A percentile compares a stretch with the other conserved stretches of the same genome.
Evolutionary conservation across 768 basidiomycete genomes (phyloP).

Genomic region (Lactarius deliciosus): DNA sequence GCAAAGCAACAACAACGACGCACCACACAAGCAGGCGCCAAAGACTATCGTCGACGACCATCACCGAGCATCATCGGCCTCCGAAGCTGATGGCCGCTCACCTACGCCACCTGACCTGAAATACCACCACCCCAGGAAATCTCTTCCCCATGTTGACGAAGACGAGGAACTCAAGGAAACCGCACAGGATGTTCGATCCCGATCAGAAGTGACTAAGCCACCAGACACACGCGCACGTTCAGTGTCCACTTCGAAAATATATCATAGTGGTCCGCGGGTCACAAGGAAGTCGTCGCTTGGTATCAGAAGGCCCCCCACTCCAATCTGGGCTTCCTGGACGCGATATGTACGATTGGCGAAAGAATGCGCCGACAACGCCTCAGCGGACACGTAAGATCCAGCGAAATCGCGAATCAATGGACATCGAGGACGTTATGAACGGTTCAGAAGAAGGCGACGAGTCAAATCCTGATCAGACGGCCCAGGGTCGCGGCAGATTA

Average conservation of each 20-base stretch:
- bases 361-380: slow-evolving; percentile 38
- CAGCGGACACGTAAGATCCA: slow-evolving; percentile 52
- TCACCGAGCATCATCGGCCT: background rate
- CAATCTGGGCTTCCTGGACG: slow-evolving; percentile 17
- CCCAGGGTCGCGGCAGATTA: slow-evolving; percentile 19
- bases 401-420: slow-evolving; percentile 64
- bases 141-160: slow-evolving; percentile 55
- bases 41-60: background rate
- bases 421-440: slow-evolving; percentile 74
- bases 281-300: slow-evolving; percentile 17
- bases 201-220: slow-evolving; percentile 3
- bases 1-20: slow-evolving; percentile 18
- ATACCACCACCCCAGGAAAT: slow-evolving; percentile 34
- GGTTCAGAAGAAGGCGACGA: slow-evolving; percentile 62
- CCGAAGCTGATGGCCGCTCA: slow-evolving; percentile 13
- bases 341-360: slow-evolving; percentile 7
- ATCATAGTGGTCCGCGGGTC: slow-evolving; percentile 14
- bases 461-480: slow-evolving; percentile 20
- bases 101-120: slow-evolving; percentile 17
- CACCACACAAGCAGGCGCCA: background rate
- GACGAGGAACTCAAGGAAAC: slow-evolving; percentile 50
- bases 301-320: slow-evolving; percentile 13
- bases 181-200: slow-evolving; percentile 1
- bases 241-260: slow-evolving; percentile 31
- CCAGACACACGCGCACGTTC: slow-evolving; percentile 29